Evolutionary conservation across 495 filamentous ascomycete species (phyloP).

Genomic region (Neurospora intermedia): DNA sequence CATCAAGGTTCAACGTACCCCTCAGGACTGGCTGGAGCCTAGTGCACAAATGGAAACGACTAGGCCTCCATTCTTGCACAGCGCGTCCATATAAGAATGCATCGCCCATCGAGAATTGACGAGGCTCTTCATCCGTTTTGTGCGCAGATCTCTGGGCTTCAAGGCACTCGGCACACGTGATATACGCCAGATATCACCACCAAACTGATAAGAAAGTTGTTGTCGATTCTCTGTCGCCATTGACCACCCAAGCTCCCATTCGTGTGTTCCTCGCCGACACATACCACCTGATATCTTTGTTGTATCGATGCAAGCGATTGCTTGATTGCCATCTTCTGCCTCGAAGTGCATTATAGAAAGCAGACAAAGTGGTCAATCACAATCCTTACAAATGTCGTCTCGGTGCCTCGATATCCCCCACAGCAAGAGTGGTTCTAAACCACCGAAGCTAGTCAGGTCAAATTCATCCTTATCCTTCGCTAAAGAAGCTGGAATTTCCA

Average conservation of each 20-base stretch:
- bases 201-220: not conserved
- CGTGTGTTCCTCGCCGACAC: not conserved
- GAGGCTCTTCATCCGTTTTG: not conserved
- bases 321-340: not conserved
- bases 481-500: slow-evolving; percentile 35
- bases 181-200: not conserved
- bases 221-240: not conserved
- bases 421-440: slow-evolving; percentile 36
- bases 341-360: not conserved
- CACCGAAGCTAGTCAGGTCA: slow-evolving; percentile 27
- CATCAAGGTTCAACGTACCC: not conserved
- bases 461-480: slow-evolving; percentile 38
- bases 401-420: slow-evolving; percentile 28
- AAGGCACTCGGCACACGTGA: not conserved
- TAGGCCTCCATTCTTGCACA: not conserved
- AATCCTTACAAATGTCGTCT: slow-evolving; percentile 28
- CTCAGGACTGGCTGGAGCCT: not conserved
- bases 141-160: not conserved
- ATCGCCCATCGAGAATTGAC: not conserved
- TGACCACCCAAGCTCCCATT: not conserved
- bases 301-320: not conserved
- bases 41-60: not conserved
- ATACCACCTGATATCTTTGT: not conserved
- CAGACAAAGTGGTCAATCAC: not conserved
- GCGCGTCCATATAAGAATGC: not conserved